phyloP scores from a whole-genome alignment of 176 grass and related monocot species.

The Miscanthus lutarioriparius region DNA sequence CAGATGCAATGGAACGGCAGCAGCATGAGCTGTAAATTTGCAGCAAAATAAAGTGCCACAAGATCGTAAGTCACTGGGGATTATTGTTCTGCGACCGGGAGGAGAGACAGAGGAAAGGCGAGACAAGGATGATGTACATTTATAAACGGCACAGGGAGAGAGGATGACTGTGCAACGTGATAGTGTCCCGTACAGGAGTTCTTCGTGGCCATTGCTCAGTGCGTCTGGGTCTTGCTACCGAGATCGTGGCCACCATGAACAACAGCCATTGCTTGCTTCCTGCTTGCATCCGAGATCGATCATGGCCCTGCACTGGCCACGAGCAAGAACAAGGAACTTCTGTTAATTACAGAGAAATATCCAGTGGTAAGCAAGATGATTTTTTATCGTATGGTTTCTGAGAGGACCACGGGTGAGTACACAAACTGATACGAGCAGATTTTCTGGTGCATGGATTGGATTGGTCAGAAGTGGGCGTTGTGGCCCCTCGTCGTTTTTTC shows the following conservation, averaged over 20 bases:
- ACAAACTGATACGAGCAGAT: not conserved
- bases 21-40: not conserved
- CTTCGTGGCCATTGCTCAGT: not conserved
- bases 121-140: not conserved
- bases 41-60: not conserved
- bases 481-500: not conserved
- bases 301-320: slow-evolving; percentile 20
- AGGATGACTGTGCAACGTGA: not conserved
- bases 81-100: slow-evolving; percentile 4
- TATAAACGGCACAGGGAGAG: not conserved
- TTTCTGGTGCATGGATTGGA: slow-evolving; percentile 1
- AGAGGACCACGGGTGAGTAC: not conserved
- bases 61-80: slow-evolving; percentile 1
- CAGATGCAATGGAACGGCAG: not conserved
- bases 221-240: not conserved
- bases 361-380: not conserved
- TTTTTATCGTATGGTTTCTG: not conserved
- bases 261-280: not conserved
- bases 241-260: slow-evolving; percentile 26
- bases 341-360: not conserved
- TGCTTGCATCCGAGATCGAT: not conserved
- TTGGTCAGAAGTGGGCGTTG: slow-evolving; percentile 7
- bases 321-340: not conserved
- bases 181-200: slow-evolving; percentile 22
- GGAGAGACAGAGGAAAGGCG: not conserved